These are phyloP conservation scores for Pseudocercospora fijiensis DNA, from an alignment of 2,329 filamentous ascomycete genomes.

Conservation along the genomic window DNA sequence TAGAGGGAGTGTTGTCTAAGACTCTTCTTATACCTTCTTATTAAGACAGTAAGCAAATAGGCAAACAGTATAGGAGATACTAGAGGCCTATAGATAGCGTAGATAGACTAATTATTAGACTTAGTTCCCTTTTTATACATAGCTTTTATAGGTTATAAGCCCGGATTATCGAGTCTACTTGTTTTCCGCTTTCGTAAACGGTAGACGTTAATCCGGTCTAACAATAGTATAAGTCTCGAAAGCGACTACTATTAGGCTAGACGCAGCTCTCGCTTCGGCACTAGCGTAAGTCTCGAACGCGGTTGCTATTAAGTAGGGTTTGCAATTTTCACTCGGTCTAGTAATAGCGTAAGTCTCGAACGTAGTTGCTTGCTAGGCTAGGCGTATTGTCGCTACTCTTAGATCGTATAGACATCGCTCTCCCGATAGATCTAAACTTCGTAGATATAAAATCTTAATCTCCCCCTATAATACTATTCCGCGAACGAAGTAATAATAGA, in stretches of 20 bases:
- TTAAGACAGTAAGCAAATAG: too few species aligned
- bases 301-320: background rate
- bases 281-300: background rate
- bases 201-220: background rate
- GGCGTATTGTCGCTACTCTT: constrained; percentile 1
- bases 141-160: too few species aligned
- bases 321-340: too few species aligned
- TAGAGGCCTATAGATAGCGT: too few species aligned
- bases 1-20: too few species aligned
- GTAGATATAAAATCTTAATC: background rate
- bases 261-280: background rate
- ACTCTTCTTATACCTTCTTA: too few species aligned
- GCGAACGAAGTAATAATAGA: background rate
- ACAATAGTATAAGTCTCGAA: background rate
- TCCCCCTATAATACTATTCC: background rate
- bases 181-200: constrained; percentile 1
- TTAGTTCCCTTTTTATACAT: too few species aligned
- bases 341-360: too few species aligned
- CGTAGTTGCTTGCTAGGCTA: too few species aligned
- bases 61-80: too few species aligned
- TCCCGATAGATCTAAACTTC: background rate
- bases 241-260: background rate
- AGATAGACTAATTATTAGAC: too few species aligned
- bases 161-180: background rate
- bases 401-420: background rate